Evolutionary conservation across 768 basidiomycete genomes (phyloP).

Genomic region (Rhizopogon vesiculosus): DNA sequence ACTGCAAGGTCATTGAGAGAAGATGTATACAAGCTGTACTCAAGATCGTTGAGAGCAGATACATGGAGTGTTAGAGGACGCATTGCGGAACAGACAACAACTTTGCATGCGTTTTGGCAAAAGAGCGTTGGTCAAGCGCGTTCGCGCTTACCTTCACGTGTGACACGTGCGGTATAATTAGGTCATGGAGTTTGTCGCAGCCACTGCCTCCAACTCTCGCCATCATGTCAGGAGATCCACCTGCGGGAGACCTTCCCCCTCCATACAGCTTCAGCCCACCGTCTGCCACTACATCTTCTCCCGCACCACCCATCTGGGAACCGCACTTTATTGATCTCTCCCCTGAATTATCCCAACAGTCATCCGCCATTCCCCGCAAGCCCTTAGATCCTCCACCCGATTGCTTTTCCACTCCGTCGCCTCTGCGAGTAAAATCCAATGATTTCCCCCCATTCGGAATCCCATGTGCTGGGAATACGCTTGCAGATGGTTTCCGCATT

Average conservation of each 20-base stretch:
- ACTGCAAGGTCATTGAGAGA: slow-evolving; percentile 50
- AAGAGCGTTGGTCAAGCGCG: not conserved
- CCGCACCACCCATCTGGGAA: slow-evolving; percentile 22
- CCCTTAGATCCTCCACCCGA: slow-evolving; percentile 27
- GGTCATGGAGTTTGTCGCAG: too few species aligned
- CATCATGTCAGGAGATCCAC: not conserved
- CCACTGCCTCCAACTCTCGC: too few species aligned
- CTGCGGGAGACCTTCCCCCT: slow-evolving; percentile 4
- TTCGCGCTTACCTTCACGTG: too few species aligned
- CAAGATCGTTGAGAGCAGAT: slow-evolving; percentile 71
- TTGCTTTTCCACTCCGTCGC: slow-evolving; percentile 25
- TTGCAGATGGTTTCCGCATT: slow-evolving; percentile 20
- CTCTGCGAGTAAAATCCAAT: slow-evolving; percentile 19
- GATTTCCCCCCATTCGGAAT: slow-evolving; percentile 24
- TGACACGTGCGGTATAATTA: too few species aligned
- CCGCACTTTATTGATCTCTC: slow-evolving; percentile 22
- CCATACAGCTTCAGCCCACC: not conserved
- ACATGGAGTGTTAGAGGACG: slow-evolving; percentile 64
- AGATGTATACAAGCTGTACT: slow-evolving; percentile 64
- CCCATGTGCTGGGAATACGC: slow-evolving; percentile 13
- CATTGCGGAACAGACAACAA: slow-evolving; percentile 28
- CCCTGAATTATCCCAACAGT: not conserved
- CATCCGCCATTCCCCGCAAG: slow-evolving; percentile 3
- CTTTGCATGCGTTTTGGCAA: not conserved
- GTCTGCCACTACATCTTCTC: not conserved